These are phyloP conservation scores for Gliomastix tumulicola DNA, from an alignment of 2,329 filamentous ascomycete genomes.

Conservation along the genomic window DNA sequence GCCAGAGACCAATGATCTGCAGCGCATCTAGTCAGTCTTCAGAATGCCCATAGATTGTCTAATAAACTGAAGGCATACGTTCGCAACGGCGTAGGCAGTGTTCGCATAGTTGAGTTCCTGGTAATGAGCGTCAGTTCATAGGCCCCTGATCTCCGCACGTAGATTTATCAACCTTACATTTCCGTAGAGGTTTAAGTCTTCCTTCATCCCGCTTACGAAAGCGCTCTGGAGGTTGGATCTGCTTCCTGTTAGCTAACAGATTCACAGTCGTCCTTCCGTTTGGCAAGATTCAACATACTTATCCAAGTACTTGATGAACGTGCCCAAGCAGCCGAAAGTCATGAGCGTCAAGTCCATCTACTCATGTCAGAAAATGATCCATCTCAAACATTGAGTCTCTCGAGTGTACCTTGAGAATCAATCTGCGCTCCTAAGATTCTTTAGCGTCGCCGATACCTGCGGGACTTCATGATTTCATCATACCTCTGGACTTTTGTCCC, in stretches of 20 bases:
- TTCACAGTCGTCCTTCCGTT: no score
- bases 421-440: background rate
- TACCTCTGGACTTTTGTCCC: constrained; percentile 1
- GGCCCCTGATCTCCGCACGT: background rate
- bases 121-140: background rate
- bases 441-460: background rate
- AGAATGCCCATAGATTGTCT: no score
- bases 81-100: constrained; percentile 1
- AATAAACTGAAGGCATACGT: no score
- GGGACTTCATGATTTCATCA: background rate
- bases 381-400: no score
- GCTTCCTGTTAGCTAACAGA: background rate
- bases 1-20: constrained; percentile 2
- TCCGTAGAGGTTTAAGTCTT: background rate
- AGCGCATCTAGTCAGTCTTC: no score
- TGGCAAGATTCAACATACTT: background rate
- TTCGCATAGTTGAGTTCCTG: constrained; percentile 3
- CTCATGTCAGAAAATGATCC: background rate
- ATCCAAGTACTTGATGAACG: constrained; percentile 2
- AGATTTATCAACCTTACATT: background rate
- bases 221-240: background rate
- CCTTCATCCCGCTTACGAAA: constrained; percentile 1
- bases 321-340: constrained; percentile 1
- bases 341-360: constrained; percentile 2
- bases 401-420: constrained; percentile 1